These are phyloP conservation scores for Trypanosomatidae sp. DNA, from an alignment of 208 protist genomes.

Conservation along the genomic window DNA sequence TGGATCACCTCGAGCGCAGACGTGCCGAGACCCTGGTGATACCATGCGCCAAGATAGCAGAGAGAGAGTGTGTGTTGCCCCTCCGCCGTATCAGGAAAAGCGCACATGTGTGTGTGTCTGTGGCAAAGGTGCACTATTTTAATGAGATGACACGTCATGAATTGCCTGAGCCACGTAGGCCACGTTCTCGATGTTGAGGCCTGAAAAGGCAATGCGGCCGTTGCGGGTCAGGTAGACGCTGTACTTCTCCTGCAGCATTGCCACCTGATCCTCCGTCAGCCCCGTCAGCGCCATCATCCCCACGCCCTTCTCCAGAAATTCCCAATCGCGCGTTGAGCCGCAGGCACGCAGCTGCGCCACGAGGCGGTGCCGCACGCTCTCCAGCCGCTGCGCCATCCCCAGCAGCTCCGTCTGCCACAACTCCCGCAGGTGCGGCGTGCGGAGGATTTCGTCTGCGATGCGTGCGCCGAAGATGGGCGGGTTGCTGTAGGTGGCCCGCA, in stretches of 20 bases:
- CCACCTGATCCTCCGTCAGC: conserved; percentile 79
- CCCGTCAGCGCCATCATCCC: conserved; percentile 98
- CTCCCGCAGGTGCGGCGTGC: conserved; percentile 53
- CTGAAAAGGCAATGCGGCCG: conserved; percentile 76
- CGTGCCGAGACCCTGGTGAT: too few species aligned
- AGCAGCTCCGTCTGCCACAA: too few species aligned
- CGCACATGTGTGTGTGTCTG: too few species aligned
- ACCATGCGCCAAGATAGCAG: too few species aligned
- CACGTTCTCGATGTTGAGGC: conserved; percentile 68
- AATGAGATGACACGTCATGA: conserved; percentile 62
- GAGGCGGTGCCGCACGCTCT: conserved; percentile 66
- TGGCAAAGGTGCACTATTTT: too few species aligned
- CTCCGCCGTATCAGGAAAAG: too few species aligned
- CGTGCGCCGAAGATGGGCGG: conserved; percentile 95
- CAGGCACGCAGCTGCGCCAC: conserved; percentile 54
- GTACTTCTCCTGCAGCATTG: conserved; percentile 42
- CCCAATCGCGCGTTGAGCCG: conserved; percentile 82
- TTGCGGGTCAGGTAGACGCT: conserved; percentile 80
- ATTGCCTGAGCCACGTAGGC: conserved; percentile 74
- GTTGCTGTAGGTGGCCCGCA: conserved; percentile 96
- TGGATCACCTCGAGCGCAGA: too few species aligned
- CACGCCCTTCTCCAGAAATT: conserved; percentile 92
- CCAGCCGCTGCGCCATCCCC: too few species aligned
- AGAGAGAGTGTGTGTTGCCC: too few species aligned
- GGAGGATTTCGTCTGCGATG: conserved; percentile 91